Percentiles rank a stretch among this genome's conserved stretches.
Conservation (phyloP, 768 basidiomycete genomes). For the Pleurotus sapidus region DNA sequence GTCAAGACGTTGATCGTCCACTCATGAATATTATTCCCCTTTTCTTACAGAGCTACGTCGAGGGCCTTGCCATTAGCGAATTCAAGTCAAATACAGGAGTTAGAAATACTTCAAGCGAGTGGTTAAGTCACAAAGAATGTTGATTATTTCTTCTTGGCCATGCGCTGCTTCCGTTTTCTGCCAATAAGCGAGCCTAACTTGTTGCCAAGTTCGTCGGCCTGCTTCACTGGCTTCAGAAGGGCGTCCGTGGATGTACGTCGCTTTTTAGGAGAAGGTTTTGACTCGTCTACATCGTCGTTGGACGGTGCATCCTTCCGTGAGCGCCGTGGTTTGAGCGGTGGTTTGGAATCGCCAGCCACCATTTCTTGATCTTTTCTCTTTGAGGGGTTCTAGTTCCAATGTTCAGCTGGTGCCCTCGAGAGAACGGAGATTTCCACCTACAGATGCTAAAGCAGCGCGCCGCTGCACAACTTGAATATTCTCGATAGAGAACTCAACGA, state of each 20-base stretch:
- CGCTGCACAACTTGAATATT: slow-evolving; percentile 88
- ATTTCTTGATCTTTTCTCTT: slow-evolving; percentile 6
- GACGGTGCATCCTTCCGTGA: slow-evolving; percentile 7
- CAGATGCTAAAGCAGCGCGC: slow-evolving; percentile 42
- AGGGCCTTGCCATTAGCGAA: no score
- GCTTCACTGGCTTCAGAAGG: slow-evolving; percentile 6
- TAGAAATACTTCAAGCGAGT: no score
- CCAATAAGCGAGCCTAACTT: slow-evolving; percentile 73
- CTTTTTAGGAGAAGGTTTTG: slow-evolving; percentile 38
- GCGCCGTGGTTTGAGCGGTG: slow-evolving; percentile 13
- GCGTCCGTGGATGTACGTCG: slow-evolving; percentile 26
- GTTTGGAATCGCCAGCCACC: slow-evolving; percentile 8
- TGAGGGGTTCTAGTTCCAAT: background rate
- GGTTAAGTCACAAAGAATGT: no score
- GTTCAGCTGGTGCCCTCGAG: background rate
- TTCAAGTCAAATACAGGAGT: no score
- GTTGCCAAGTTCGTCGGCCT: slow-evolving; percentile 28
- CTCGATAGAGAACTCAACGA: slow-evolving; percentile 97
- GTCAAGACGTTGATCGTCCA: no score
- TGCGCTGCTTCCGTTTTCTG: slow-evolving; percentile 73
- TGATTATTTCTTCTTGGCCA: slow-evolving; percentile 28
- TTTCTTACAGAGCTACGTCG: no score
- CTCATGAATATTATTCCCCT: no score
- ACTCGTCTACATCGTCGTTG: background rate
- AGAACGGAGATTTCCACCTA: slow-evolving; percentile 12